A percentile compares a stretch with the other conserved stretches of the same genome.
Evolutionary conservation across 2,329 filamentous ascomycete genomes (phyloP).

Genomic region (Talaromyces sp.): DNA sequence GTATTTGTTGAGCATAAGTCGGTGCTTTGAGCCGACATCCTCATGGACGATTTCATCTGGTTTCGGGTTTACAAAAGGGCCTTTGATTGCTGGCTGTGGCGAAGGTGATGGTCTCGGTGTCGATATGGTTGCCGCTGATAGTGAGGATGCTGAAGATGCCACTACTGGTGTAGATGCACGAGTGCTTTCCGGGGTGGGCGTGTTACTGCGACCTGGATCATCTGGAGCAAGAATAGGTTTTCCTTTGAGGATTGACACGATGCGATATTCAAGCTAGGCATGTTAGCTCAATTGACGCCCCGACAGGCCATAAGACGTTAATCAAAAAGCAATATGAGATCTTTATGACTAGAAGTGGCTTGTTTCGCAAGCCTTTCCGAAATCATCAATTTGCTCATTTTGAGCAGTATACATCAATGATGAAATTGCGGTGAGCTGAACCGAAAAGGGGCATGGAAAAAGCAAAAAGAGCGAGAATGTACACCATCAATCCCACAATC

Average conservation of each 20-base stretch:
- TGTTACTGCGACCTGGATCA: conserved; percentile 24
- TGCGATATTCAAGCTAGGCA: conserved; percentile 23
- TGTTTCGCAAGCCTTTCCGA: not conserved
- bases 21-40: conserved; percentile 22
- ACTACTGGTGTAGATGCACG: conserved; percentile 13
- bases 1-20: conserved; percentile 27
- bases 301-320: not conserved
- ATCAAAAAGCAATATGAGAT: not conserved
- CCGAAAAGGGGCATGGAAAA: not conserved
- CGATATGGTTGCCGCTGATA: not conserved
- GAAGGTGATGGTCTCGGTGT: not conserved
- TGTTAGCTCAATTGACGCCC: not conserved
- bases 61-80: conserved; percentile 26
- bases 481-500: not conserved
- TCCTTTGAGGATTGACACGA: conserved; percentile 23
- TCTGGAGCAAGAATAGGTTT: conserved; percentile 26
- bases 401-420: not conserved
- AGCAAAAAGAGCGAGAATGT: not conserved
- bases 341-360: not conserved
- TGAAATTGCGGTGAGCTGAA: conserved; percentile 14
- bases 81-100: conserved; percentile 15
- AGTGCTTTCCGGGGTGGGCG: conserved; percentile 13
- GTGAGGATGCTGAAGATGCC: conserved; percentile 3
- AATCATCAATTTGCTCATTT: not conserved
- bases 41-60: conserved; percentile 23